These are phyloP conservation scores for Pichia cephalocereana DNA, from an alignment of 805 yeast genomes.

Conservation along the genomic window DNA sequence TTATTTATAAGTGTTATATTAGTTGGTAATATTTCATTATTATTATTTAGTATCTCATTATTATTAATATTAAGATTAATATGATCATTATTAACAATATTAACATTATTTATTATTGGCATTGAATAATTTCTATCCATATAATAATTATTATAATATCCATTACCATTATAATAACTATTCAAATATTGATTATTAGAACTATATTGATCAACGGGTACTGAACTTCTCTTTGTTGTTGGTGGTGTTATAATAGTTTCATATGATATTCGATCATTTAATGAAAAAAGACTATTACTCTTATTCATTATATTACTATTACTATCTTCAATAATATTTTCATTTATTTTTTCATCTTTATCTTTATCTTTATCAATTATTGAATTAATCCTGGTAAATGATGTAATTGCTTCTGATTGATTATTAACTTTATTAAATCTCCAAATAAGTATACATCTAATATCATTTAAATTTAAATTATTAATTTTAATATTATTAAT, in stretches of 20 bases:
- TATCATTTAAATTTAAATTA: conserved; percentile 18
- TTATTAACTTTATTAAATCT: conserved; percentile 29
- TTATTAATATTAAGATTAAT: no score
- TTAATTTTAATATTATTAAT: not conserved
- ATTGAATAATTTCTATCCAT: no score
- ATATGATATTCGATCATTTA: not conserved
- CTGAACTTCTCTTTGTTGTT: not conserved
- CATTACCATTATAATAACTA: no score
- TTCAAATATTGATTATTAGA: no score
- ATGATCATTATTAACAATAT: no score
- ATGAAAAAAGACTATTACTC: not conserved
- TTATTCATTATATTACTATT: not conserved
- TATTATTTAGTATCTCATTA: no score
- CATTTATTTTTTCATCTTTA: not conserved
- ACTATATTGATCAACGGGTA: not conserved
- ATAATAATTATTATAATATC: no score
- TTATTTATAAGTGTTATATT: no score
- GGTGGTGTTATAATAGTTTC: not conserved
- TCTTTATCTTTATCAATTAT: not conserved
- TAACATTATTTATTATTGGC: no score
- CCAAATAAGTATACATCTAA: conserved; percentile 34
- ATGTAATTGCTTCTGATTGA: conserved; percentile 22
- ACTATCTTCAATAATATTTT: no score
- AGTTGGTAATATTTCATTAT: no score
- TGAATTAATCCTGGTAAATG: conserved; percentile 18